Evolutionary conservation across 768 basidiomycete species (phyloP).

Genomic region (Mycena metata): DNA sequence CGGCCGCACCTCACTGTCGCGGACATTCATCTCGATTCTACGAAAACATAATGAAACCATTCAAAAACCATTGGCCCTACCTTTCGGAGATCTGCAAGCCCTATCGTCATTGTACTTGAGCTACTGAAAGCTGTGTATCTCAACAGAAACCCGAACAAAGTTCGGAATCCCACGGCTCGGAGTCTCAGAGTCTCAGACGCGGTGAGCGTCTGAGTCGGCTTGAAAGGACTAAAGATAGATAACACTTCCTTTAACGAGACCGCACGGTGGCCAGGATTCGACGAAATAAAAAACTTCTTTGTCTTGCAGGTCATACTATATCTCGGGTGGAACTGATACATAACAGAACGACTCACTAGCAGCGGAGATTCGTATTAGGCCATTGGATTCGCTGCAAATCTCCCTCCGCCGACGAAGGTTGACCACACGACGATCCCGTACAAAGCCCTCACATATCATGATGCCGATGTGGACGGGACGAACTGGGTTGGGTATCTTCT

Average conservation of each 20-base stretch:
- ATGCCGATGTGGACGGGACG: slow-evolving; percentile 59
- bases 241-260: slow-evolving; percentile 21
- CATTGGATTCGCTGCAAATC: slow-evolving; percentile 46
- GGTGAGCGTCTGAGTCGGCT: background rate
- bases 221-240: slow-evolving; percentile 3
- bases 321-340: background rate
- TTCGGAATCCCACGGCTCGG: background rate
- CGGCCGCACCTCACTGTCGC: too few relatives aligned
- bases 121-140: background rate
- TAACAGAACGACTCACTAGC: slow-evolving; percentile 10
- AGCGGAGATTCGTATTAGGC: slow-evolving; percentile 77
- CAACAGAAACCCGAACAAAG: background rate
- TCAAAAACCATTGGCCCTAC: too few relatives aligned
- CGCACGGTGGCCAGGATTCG: slow-evolving; percentile 59
- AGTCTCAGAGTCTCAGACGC: too few relatives aligned
- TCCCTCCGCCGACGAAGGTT: slow-evolving; percentile 52
- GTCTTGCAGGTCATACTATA: slow-evolving; percentile 62
- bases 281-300: slow-evolving; percentile 56
- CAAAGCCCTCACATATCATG: slow-evolving; percentile 65
- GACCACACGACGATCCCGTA: slow-evolving; percentile 64
- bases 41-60: too few relatives aligned
- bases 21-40: too few relatives aligned
- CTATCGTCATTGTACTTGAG: background rate
- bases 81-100: background rate
- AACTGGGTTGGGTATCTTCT: slow-evolving; percentile 78